Percentiles rank a stretch among this genome's conserved stretches.
phyloP scores from a whole-genome alignment of 202 grass and related monocot species.

The Dendrocalamus latiflorus region DNA sequence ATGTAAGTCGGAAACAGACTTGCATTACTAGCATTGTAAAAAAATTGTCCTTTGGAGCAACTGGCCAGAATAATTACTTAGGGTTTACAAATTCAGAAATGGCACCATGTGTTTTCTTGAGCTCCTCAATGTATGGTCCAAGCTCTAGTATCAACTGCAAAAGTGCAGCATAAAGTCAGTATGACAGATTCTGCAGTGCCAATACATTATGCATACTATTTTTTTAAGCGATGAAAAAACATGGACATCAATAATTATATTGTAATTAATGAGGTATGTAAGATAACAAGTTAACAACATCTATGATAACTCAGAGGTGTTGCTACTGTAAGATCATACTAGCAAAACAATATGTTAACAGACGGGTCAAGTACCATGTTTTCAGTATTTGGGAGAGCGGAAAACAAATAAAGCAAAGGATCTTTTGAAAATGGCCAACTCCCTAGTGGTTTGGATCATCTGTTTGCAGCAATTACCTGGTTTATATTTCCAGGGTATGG shows the following conservation, averaged over 20 bases:
- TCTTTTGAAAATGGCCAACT: neutral
- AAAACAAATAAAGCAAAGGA: neutral
- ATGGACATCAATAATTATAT: neutral
- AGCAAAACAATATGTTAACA: neutral
- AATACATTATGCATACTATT: slow-evolving; percentile 1
- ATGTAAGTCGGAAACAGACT: no score
- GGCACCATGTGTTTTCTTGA: slow-evolving; percentile 77
- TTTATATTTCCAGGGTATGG: slow-evolving; percentile 98
- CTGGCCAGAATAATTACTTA: slow-evolving; percentile 55
- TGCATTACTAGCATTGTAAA: no score
- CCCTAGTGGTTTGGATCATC: neutral
- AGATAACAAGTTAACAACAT: slow-evolving; percentile 3
- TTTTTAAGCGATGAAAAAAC: neutral
- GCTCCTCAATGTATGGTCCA: slow-evolving; percentile 81
- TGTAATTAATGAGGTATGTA: neutral
- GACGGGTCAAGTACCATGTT: slow-evolving; percentile 3
- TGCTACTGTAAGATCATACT: neutral
- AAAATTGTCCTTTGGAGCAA: neutral
- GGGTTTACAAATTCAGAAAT: slow-evolving; percentile 98
- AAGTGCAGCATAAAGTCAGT: slow-evolving; percentile 17
- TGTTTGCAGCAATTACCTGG: slow-evolving; percentile 49
- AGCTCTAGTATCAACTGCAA: slow-evolving; percentile 92
- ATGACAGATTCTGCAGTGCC: neutral
- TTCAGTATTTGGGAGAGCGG: neutral
- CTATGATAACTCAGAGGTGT: neutral